Percentiles rank a stretch among this genome's conserved stretches.
phyloP scores from a whole-genome alignment of 805 yeast species.

The Kuraishia borneana region DNA sequence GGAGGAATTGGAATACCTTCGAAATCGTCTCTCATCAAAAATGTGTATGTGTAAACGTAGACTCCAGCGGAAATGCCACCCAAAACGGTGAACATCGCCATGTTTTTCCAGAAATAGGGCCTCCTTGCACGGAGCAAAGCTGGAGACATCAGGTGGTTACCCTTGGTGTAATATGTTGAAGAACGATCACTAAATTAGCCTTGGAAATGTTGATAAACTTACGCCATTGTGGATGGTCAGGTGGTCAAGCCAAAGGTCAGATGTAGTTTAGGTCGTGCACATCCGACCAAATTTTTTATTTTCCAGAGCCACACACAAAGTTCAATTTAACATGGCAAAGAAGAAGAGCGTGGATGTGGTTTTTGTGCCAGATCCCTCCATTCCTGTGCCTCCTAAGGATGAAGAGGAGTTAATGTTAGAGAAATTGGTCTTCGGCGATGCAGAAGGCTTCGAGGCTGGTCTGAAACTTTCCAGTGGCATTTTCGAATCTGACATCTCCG shows the following conservation, averaged over 20 bases:
- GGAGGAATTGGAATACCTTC: constrained; percentile 94
- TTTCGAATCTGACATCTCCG: constrained; percentile 26
- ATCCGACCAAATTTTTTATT: too few species aligned
- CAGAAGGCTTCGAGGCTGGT: constrained; percentile 58
- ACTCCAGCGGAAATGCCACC: constrained; percentile 61
- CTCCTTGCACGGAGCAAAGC: constrained; percentile 84
- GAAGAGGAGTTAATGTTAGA: constrained; percentile 75
- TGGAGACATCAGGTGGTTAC: constrained; percentile 69
- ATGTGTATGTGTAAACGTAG: constrained; percentile 51
- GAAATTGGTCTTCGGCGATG: constrained; percentile 83
- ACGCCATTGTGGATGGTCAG: constrained; percentile 1
- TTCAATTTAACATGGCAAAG: constrained; percentile 2
- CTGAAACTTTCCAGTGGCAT: constrained; percentile 51
- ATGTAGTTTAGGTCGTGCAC: too few species aligned
- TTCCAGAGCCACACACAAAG: too few species aligned
- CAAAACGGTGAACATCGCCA: constrained; percentile 46
- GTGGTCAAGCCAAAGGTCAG: background rate
- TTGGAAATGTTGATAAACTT: background rate
- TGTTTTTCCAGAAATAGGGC: constrained; percentile 76
- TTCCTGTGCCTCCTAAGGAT: constrained; percentile 55
- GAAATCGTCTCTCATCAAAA: constrained; percentile 70
- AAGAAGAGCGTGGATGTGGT: constrained; percentile 5
- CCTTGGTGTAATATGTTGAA: constrained; percentile 27
- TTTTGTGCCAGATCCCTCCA: background rate
- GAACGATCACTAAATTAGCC: constrained; percentile 6